These are phyloP conservation scores for Mucor ambiguus DNA, from an alignment of 371 early-diverging fungal genomes.

Conservation along the genomic window DNA sequence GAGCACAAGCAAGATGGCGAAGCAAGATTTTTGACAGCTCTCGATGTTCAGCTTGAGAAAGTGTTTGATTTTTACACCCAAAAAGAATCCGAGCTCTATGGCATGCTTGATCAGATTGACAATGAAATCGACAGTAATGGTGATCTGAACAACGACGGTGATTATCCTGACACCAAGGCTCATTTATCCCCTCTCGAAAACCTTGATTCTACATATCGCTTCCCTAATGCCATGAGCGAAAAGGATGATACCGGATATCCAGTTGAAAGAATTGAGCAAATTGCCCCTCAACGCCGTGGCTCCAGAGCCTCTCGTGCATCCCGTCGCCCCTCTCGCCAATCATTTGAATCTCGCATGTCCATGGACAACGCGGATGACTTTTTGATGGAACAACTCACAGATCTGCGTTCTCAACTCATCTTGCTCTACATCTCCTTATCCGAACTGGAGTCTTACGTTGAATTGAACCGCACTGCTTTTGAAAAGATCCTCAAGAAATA, in stretches of 20 bases:
- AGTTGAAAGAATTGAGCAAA: conserved; percentile 9
- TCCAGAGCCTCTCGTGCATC: conserved; percentile 17
- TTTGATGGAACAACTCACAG: conserved; percentile 23
- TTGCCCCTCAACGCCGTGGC: conserved; percentile 14
- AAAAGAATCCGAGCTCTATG: conserved; percentile 79
- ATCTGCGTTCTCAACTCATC: conserved; percentile 48
- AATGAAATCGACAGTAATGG: conserved; percentile 2
- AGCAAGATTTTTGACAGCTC: conserved; percentile 63
- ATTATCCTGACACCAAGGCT: neutral
- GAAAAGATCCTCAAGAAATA: conserved; percentile 95
- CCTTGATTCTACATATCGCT: conserved; percentile 25
- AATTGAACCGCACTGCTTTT: conserved; percentile 94
- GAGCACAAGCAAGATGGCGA: conserved; percentile 17
- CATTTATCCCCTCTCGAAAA: conserved; percentile 18
- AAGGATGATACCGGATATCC: conserved; percentile 3
- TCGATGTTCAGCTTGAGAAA: conserved; percentile 82
- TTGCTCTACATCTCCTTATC: conserved; percentile 77
- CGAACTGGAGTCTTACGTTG: conserved; percentile 87
- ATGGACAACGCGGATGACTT: conserved; percentile 24
- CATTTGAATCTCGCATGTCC: conserved; percentile 30
- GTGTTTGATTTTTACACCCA: conserved; percentile 79
- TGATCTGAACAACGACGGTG: neutral
- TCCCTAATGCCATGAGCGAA: conserved; percentile 6
- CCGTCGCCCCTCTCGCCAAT: conserved; percentile 16
- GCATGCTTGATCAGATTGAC: conserved; percentile 28